Evolutionary conservation across 352 stramenopile species (phyloP).

Genomic region (Pythium chondricola): DNA sequence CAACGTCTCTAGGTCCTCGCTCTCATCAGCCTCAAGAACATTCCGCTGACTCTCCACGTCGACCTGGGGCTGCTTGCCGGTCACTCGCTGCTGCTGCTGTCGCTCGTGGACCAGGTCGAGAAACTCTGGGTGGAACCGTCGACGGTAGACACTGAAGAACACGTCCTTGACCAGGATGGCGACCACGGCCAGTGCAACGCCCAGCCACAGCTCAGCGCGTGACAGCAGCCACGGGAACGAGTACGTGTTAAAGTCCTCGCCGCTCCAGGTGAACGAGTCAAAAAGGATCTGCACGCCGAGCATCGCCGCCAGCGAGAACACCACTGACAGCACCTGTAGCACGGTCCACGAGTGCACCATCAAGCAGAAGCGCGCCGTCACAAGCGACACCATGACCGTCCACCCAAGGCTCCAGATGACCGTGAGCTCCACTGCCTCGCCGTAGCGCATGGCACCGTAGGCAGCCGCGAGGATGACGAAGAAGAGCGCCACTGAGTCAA

Average conservation of each 20-base stretch:
- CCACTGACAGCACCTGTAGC: constrained; percentile 46
- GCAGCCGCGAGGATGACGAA: constrained; percentile 36
- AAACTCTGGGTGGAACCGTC: constrained; percentile 57
- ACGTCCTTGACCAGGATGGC: constrained; percentile 61
- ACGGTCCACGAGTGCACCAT: constrained; percentile 71
- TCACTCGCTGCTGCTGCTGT: no score
- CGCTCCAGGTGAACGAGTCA: constrained; percentile 48
- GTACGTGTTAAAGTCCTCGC: constrained; percentile 52
- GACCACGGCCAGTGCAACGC: constrained; percentile 54
- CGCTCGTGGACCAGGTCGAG: constrained; percentile 58
- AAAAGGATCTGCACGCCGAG: constrained; percentile 57
- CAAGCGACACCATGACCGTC: constrained; percentile 65
- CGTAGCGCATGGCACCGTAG: constrained; percentile 46
- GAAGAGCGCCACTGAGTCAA: constrained; percentile 69
- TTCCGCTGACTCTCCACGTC: no score
- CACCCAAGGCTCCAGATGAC: constrained; percentile 57
- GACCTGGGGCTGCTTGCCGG: no score
- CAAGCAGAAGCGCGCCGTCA: constrained; percentile 69
- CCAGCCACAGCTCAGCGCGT: constrained; percentile 53
- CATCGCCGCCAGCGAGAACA: constrained; percentile 34
- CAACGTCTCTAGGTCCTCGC: no score
- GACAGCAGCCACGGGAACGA: constrained; percentile 69
- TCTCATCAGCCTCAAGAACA: no score
- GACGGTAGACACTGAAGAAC: constrained; percentile 41
- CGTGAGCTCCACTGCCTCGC: constrained; percentile 42